phyloP scores from a whole-genome alignment of 78 protist genomes.

The Speleostelium caveatum region DNA sequence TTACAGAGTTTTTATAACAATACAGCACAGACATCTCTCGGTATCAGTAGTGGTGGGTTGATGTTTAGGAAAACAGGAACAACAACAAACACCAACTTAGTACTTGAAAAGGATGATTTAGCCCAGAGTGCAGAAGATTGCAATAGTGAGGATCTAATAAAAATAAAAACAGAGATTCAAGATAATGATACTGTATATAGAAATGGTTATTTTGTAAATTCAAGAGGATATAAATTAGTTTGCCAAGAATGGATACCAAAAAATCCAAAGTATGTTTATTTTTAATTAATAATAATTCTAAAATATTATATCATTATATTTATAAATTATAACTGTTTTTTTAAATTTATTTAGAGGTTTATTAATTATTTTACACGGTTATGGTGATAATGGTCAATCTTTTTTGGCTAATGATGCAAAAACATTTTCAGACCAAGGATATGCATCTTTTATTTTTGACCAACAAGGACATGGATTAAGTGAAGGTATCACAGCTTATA shows the following conservation, averaged over 20 bases:
- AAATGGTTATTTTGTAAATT: conserved; percentile 46
- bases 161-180: neutral
- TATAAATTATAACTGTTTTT: too few relatives aligned
- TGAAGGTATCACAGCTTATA: conserved; percentile 37
- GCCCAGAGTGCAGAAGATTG: too few relatives aligned
- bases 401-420: conserved; percentile 12
- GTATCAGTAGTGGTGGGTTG: neutral
- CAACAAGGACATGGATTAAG: conserved; percentile 71
- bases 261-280: conserved; percentile 32
- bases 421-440: conserved; percentile 9
- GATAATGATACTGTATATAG: conserved; percentile 4
- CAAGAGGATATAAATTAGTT: conserved; percentile 50
- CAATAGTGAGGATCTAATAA: neutral
- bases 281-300: neutral
- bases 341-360: conserved; percentile 19
- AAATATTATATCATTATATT: neutral
- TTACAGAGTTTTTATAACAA: neutral
- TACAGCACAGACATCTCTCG: neutral
- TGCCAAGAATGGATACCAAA: conserved; percentile 69
- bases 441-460: conserved; percentile 46
- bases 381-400: conserved; percentile 63
- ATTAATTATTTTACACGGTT: conserved; percentile 50
- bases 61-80: neutral
- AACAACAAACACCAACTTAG: neutral
- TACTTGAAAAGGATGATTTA: neutral